Base-by-base conservation (phyloP, 2,329 filamentous ascomycete species). In the Alternaria triticina region DNA sequence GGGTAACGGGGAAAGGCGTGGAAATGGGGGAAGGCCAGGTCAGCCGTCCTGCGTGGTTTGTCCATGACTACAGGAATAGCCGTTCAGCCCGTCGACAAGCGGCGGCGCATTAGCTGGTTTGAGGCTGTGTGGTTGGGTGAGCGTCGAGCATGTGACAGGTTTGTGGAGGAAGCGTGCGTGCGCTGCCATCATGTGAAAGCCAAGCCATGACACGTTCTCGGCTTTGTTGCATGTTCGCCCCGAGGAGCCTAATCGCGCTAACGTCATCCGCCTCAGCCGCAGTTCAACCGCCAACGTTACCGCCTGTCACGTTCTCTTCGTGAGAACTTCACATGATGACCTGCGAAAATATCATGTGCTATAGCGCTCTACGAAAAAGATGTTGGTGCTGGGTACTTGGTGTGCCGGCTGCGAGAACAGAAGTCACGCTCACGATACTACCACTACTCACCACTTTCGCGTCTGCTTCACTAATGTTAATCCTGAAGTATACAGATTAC, bases 61-160 rank as follows among this genome's bases (percentile, higher is more conserved):
- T 40, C 59, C 67, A 71, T 70, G 59, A 40, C 46, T 65, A 44
- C 46, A 51, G 54, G 36, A 50, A 59, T 51, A 58, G 44, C 49
- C 60, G 60, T 54, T 20, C 57, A 62, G 55, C 54, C 66, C 60
- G 64, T 69, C 57, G 60, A 60, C 62, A 69, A 69, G 64, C 66
- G 68, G 17, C 61, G 64, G 68, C 64, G 59, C 52, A 65, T 67
- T 61, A 36, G 58, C 59, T 60, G 60, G 44, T 59, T 52, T 62
- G 64, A 61, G 57, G 56, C 62, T 62, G 52, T 60, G 62, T 67
- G 66, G 66, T 68, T 68, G 68, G 66, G 49, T 57, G 54, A 59
- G 49, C 49, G 45, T 54, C 52, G 52, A 57, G 69, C 71, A 73
- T 72, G 71, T 73, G 71, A 73, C 68, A 69, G 64, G 59, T 56